Evolutionary conservation across 2,329 filamentous ascomycete genomes (phyloP).

Genomic region (Cytospora leucostoma): DNA sequence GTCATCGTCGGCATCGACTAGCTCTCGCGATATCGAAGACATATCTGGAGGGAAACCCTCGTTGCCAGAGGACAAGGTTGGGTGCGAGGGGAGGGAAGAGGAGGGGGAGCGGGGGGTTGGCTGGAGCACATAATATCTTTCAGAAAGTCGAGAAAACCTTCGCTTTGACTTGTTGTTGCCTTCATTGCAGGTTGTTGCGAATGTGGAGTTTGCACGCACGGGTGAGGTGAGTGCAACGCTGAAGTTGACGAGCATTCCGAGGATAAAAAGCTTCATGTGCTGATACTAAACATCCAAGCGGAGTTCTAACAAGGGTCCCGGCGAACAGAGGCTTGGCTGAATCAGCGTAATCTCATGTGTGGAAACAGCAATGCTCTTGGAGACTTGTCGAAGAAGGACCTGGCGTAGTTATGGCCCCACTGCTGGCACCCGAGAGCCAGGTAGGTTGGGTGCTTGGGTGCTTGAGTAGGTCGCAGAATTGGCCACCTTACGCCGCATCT

Average conservation of each 20-base stretch:
- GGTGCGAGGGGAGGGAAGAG: no score
- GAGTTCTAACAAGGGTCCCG: no score
- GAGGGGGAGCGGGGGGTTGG: no score
- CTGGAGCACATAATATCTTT: no score
- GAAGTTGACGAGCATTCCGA: neutral
- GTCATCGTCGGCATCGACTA: neutral
- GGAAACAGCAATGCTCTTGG: neutral
- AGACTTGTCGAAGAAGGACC: neutral
- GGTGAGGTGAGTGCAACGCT: neutral
- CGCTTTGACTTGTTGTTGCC: neutral
- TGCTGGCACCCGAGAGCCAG: neutral
- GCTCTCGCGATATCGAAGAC: neutral
- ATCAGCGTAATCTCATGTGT: neutral
- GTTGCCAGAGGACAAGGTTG: no score
- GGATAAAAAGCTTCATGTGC: no score
- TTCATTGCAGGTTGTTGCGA: neutral
- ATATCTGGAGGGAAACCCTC: neutral
- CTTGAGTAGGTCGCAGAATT: constrained; percentile 13
- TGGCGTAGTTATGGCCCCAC: neutral
- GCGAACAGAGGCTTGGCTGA: no score
- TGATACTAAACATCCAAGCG: no score
- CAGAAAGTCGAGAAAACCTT: neutral
- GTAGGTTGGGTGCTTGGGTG: neutral
- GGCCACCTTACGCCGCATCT: constrained; percentile 21
- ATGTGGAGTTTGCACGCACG: neutral